phyloP scores from a whole-genome alignment of 345 rosid species.

The Syzygium aromaticum region DNA sequence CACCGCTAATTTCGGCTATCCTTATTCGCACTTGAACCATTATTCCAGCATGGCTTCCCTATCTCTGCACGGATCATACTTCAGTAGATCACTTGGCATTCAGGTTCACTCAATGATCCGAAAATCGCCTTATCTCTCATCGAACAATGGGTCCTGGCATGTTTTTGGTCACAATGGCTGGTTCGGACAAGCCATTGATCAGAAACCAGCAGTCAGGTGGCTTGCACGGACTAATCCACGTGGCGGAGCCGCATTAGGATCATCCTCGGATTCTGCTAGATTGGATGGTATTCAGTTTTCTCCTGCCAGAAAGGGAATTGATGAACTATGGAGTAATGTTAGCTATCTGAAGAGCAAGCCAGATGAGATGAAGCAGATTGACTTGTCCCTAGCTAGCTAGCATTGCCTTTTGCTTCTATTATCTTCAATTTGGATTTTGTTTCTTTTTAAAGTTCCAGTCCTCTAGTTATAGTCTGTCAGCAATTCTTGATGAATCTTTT shows the following conservation, averaged over 20 bases:
- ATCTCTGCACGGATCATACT: slow-evolving; percentile 55
- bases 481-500: background rate
- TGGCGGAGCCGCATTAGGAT: slow-evolving; percentile 7
- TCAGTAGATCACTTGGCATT: slow-evolving; percentile 49
- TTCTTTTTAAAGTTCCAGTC: background rate
- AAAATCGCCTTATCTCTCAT: slow-evolving; percentile 24
- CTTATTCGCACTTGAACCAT: slow-evolving; percentile 4
- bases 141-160: slow-evolving; percentile 1
- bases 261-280: slow-evolving; percentile 19
- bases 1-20: background rate
- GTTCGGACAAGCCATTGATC: slow-evolving; percentile 30
- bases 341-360: slow-evolving; percentile 38
- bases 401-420: background rate
- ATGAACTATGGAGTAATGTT: slow-evolving; percentile 31
- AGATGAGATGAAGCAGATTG: slow-evolving; percentile 67
- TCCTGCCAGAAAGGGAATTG: slow-evolving; percentile 12
- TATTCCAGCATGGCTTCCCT: slow-evolving; percentile 67
- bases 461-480: background rate
- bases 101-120: slow-evolving; percentile 65
- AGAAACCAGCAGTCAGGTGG: slow-evolving; percentile 33
- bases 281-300: slow-evolving; percentile 26
- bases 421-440: background rate
- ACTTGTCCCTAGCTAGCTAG: slow-evolving; percentile 51
- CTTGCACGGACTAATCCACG: slow-evolving; percentile 16
- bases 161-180: slow-evolving; percentile 26